phyloP scores from a whole-genome alignment of 2,329 filamentous ascomycete genomes.

The Didymella lethalis region DNA sequence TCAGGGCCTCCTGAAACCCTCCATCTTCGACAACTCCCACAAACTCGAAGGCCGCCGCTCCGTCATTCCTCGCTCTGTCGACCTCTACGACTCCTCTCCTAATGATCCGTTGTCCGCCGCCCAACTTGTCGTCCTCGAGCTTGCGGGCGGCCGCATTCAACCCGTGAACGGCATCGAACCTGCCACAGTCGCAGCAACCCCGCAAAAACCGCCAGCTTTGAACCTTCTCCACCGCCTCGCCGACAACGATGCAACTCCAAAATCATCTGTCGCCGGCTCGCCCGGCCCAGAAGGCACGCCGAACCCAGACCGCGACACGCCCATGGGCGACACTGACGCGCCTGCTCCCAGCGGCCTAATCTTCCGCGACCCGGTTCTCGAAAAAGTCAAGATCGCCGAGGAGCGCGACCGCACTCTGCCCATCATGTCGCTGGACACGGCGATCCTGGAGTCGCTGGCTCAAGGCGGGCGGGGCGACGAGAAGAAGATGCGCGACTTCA shows the following conservation, averaged over 20 bases:
- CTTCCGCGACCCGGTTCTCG: conserved; percentile 56
- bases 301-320: conserved; percentile 67
- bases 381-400: conserved; percentile 61
- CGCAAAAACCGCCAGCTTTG: conserved; percentile 66
- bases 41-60: conserved; percentile 84
- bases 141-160: conserved; percentile 54
- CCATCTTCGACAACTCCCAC: conserved; percentile 80
- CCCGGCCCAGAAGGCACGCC: conserved; percentile 84
- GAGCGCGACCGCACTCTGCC: conserved; percentile 84
- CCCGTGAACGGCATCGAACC: conserved; percentile 46
- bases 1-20: conserved; percentile 84
- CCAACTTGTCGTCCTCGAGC: conserved; percentile 71
- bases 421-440: conserved; percentile 82
- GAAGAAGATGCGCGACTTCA: conserved; percentile 88
- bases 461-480: conserved; percentile 89
- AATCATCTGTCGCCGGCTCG: conserved; percentile 85
- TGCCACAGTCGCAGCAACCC: conserved; percentile 60
- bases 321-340: conserved; percentile 52
- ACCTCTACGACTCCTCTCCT: conserved; percentile 90
- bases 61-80: conserved; percentile 85
- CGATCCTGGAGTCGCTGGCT: conserved; percentile 87
- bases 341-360: conserved; percentile 40
- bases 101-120: conserved; percentile 90
- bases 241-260: conserved; percentile 77
- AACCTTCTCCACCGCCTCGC: conserved; percentile 74